Base-by-base conservation (phyloP, 345 rosid species). In the Populus alba region DNA sequence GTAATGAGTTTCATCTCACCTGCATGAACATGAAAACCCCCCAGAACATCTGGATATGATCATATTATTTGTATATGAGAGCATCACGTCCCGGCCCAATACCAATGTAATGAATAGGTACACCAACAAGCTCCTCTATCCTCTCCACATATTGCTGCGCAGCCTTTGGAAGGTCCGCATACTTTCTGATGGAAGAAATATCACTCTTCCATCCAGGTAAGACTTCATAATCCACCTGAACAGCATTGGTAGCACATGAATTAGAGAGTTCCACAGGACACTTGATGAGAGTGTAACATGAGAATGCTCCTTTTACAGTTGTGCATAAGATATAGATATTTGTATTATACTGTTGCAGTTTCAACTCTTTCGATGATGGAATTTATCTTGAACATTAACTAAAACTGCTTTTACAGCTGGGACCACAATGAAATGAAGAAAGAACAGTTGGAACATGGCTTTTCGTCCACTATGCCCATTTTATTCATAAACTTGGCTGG, bases 1-100 rank as follows among this genome's bases (percentile, higher is more conserved):
- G 47, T 43, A 71, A 39, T 41, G 31, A 27, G 77, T 17, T 20
- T 31, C 10, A 31, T 33, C 11, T 74, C 77, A 62, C 37, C 23
- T 8, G 6, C 76, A 74, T 23, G 25, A 39, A n/a, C 49, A 55
- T 29, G 27, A 33, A 70, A 43, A 38, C 13, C 1, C 17, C 25
- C 66, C 1, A n/a, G 17, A 20, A 23, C 33, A 7, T n/a, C 13
- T 23, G 2, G 23, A 20, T 59, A 70, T 76, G 22, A 47, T 47
- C 10, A 59, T 70, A 82, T 87, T 83, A 95, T 78, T 93, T 95
- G 83, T 71, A 86, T 73, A 93, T 93, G 73, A 95, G 97, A 59
- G 99, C 99, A 63, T 93, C 94, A 45, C 99, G 94, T 55, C 98
- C 94, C 0, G 99, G 97, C 5, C 98, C 99, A 6, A 92, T 87